Evolutionary conservation across 352 stramenopile genomes (phyloP).

Genomic region (Globisporangium apiculatum): DNA sequence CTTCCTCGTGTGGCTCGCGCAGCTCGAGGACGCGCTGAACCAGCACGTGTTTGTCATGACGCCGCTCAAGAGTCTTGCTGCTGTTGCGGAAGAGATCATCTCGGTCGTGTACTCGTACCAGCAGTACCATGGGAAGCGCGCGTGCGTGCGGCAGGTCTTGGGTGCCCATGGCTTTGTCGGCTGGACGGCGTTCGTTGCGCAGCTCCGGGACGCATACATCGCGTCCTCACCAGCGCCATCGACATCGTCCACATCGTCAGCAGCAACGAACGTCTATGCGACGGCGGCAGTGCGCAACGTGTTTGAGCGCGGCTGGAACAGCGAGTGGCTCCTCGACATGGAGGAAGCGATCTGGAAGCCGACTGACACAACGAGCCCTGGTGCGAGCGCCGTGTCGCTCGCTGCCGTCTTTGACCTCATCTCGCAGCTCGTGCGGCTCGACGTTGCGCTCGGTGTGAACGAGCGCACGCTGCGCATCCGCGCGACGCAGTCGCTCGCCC

Average conservation of each 20-base stretch:
- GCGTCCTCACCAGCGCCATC: not conserved
- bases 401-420: constrained; percentile 38
- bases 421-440: constrained; percentile 33
- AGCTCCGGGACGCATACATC: constrained; percentile 64
- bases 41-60: constrained; percentile 36
- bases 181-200: constrained; percentile 50
- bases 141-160: constrained; percentile 41
- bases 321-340: constrained; percentile 46
- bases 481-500: constrained; percentile 22
- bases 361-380: constrained; percentile 6
- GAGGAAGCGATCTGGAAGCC: constrained; percentile 32
- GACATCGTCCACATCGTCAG: not conserved
- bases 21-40: constrained; percentile 41
- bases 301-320: constrained; percentile 39
- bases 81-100: constrained; percentile 57
- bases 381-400: constrained; percentile 24
- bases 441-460: constrained; percentile 34
- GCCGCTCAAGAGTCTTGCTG: constrained; percentile 26
- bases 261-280: not conserved
- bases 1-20: constrained; percentile 34
- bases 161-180: constrained; percentile 41
- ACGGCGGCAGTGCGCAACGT: constrained; percentile 16
- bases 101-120: constrained; percentile 50
- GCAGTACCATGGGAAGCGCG: constrained; percentile 32
- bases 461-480: constrained; percentile 28